These are phyloP conservation scores for Euphorbia lathyris DNA, from an alignment of 345 rosid genomes.

Conservation along the genomic window DNA sequence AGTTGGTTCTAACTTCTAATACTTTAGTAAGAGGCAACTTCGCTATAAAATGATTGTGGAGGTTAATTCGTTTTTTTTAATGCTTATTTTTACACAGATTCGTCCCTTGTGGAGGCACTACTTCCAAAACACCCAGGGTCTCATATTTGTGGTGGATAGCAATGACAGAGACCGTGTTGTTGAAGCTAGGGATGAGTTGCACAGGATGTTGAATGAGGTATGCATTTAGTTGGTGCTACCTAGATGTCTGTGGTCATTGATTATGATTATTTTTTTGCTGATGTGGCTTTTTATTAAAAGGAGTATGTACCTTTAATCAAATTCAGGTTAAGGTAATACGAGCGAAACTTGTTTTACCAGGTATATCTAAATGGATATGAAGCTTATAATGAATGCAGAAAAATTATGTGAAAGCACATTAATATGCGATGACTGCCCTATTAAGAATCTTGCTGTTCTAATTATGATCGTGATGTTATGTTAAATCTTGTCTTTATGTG, in stretches of 20 bases:
- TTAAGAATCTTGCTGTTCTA: too few relatives aligned
- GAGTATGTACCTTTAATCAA: background rate
- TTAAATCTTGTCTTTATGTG: too few relatives aligned
- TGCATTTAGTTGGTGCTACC: background rate
- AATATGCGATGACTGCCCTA: background rate
- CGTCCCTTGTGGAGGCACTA: constrained; percentile 27
- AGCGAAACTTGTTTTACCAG: too few relatives aligned
- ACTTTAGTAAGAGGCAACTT: background rate
- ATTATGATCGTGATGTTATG: too few relatives aligned
- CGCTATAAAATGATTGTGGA: background rate
- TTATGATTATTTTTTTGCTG: background rate
- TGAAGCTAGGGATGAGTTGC: constrained; percentile 23
- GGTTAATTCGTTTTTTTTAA: background rate
- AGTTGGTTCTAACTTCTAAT: too few relatives aligned
- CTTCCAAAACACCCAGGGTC: constrained; percentile 26
- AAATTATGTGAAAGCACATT: background rate
- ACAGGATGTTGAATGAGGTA: constrained; percentile 25
- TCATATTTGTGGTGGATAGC: constrained; percentile 23
- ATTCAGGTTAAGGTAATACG: too few relatives aligned
- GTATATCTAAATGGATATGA: too few relatives aligned
- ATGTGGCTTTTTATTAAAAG: background rate
- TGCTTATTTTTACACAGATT: background rate
- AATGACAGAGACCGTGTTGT: constrained; percentile 22
- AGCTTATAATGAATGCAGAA: background rate
- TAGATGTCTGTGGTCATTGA: background rate